Evolutionary conservation across 108 stramenopile genomes (phyloP), one percentile per base, ranked within the genome.

Genomic region (Seminavis robusta): DNA sequence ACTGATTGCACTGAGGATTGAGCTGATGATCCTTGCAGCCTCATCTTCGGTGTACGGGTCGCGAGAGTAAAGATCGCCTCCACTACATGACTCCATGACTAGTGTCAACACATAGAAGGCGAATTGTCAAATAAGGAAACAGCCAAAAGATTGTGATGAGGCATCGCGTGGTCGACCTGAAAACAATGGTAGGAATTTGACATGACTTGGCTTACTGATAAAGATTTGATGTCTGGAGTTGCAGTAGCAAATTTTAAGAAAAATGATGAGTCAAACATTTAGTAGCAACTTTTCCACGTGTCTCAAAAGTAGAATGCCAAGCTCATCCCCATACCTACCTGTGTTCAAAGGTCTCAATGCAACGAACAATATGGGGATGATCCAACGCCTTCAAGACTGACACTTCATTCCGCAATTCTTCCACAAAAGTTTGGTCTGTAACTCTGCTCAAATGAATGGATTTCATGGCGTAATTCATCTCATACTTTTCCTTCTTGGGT

Each of bases 331-430:
- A n/a, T n/a, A n/a, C n/a, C n/a, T n/a, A n/a, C n/a, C n/a, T 32
- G 52, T 74, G 69, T 39, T 86, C 84, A 63, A 74, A 92, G 3
- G 81, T 77, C 65, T 95, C 94, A 34, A 92, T 76, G 17, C 80
- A 59, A 26, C 80, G 69, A 6, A 95, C 92, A 65, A 95, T 95
- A 59, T 95, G 83, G 4, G 95, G 95, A 59, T 95, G 92, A 60
- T 94, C 92, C 15, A 95, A 57, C 43, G 74, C 51, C 40, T 83
- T 86, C 21, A 95, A 70, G 15, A 95, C 80, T 17, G 61, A 74
- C 25, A 95, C 40, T 63, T 96, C 95, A 59, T 94, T 96, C 56
- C 76, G 60, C 44, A 83, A 48, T 50, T 72, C 77, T 25, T 56
- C 45, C 5, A 72, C 47, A 46, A 65, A 78, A 13, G 52, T 47